Evolutionary conservation across 176 grass and related monocot genomes (phyloP).

Genomic region (Sorghum bicolor): DNA sequence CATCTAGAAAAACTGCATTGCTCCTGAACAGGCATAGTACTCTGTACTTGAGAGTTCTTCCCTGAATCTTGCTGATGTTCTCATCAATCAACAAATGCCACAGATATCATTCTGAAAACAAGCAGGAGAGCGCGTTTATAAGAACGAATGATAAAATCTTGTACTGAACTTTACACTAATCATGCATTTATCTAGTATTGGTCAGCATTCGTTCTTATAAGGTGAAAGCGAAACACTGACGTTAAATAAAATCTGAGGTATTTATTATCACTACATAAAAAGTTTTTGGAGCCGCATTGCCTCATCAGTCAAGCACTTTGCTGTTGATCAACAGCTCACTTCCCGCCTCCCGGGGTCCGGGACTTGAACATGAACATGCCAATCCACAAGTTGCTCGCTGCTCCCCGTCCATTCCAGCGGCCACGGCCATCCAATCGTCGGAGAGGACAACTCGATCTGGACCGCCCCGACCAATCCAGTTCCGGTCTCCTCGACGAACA

Average conservation of each 20-base stretch:
- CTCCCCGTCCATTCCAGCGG: neutral
- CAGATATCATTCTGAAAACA: neutral
- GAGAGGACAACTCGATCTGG: conserved; percentile 50
- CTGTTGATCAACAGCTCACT: conserved; percentile 16
- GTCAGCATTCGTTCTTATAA: neutral
- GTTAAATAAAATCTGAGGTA: too few relatives aligned
- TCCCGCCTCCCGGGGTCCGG: neutral
- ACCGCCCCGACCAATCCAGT: conserved; percentile 31
- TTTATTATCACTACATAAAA: too few relatives aligned
- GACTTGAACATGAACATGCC: conserved; percentile 20
- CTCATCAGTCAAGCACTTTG: neutral
- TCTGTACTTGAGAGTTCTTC: neutral
- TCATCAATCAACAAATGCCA: conserved; percentile 7
- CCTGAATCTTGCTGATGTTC: neutral
- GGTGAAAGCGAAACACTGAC: neutral
- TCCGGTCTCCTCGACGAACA: conserved; percentile 14
- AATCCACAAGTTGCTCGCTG: conserved; percentile 36
- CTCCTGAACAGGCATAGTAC: neutral
- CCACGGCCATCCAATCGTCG: conserved; percentile 22
- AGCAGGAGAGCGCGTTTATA: neutral
- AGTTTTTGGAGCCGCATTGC: neutral
- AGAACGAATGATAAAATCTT: too few relatives aligned
- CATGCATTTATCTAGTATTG: neutral
- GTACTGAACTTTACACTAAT: neutral
- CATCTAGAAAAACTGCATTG: neutral